Evolutionary conservation across 2,329 filamentous ascomycete species (phyloP).

Genomic region (Botryosphaeria dothidea): DNA sequence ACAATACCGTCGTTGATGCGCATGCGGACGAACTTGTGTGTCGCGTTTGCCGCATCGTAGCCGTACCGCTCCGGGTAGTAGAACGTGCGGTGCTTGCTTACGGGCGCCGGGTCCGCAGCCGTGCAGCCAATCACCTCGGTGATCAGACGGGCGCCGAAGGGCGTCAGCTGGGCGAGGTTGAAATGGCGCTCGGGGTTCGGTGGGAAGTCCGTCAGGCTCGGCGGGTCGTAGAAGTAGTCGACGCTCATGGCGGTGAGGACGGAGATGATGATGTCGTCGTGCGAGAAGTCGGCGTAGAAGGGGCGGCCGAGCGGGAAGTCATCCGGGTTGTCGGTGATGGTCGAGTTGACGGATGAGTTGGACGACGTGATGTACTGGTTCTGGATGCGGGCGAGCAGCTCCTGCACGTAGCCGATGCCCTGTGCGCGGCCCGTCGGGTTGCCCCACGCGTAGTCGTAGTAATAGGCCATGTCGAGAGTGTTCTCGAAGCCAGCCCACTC

Average conservation of each 20-base stretch:
- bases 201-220: constrained; percentile 44
- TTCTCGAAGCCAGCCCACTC: constrained; percentile 59
- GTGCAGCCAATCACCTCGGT: constrained; percentile 59
- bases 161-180: constrained; percentile 53
- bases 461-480: constrained; percentile 55
- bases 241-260: constrained; percentile 55
- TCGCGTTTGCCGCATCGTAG: constrained; percentile 41
- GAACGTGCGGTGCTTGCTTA: constrained; percentile 40
- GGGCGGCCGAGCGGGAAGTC: constrained; percentile 51
- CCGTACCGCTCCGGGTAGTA: constrained; percentile 50
- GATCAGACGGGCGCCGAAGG: constrained; percentile 56
- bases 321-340: constrained; percentile 46
- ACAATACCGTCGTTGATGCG: constrained; percentile 13
- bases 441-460: constrained; percentile 49
- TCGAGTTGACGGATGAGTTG: constrained; percentile 55
- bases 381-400: constrained; percentile 52
- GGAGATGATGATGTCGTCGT: constrained; percentile 55
- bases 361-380: constrained; percentile 49
- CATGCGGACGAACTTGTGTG: constrained; percentile 16
- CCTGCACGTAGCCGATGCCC: constrained; percentile 55
- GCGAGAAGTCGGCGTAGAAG: constrained; percentile 56
- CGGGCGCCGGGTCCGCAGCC: constrained; percentile 39
- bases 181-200: constrained; percentile 50
- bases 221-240: constrained; percentile 55
- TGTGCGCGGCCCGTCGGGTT: constrained; percentile 55